phyloP scores from a whole-genome alignment of 164 flowering plant genomes.

The Piper betle region DNA sequence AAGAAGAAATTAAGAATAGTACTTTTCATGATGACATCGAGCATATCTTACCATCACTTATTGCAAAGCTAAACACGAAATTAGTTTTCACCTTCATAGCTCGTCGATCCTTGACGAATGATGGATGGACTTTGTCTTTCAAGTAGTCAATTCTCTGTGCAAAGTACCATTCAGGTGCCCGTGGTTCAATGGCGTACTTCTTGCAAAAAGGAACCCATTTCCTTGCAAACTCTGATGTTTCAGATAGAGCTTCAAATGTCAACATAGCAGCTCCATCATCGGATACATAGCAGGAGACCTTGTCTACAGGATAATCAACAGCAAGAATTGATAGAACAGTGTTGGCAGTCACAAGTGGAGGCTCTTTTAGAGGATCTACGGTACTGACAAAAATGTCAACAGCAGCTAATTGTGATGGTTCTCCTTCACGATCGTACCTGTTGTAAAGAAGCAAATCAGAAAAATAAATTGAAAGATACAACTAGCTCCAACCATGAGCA shows the following conservation, averaged over 20 bases:
- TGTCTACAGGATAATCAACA: conserved; percentile 34
- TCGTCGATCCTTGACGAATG: conserved; percentile 45
- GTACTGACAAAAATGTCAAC: conserved; percentile 28
- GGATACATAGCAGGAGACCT: too few relatives aligned
- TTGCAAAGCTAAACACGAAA: conserved; percentile 12
- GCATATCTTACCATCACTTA: conserved; percentile 10
- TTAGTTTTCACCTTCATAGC: conserved; percentile 38
- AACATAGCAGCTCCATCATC: conserved; percentile 42
- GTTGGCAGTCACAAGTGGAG: conserved; percentile 33
- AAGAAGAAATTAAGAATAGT: conserved; percentile 4
- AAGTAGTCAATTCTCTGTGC: conserved; percentile 24
- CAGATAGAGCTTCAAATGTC: conserved; percentile 46
- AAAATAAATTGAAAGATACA: too few relatives aligned
- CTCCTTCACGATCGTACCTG: conserved; percentile 49
- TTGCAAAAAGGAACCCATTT: too few relatives aligned
- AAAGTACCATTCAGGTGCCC: conserved; percentile 57
- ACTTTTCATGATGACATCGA: conserved; percentile 29
- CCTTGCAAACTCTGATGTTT: conserved; percentile 32
- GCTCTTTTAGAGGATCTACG: too few relatives aligned
- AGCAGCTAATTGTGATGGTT: conserved; percentile 35
- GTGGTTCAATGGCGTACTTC: conserved; percentile 26
- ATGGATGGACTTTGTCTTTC: conserved; percentile 24
- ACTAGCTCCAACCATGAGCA: too few relatives aligned
- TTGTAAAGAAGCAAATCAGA: not conserved
- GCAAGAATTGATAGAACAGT: conserved; percentile 50